A percentile compares a stretch with the other conserved stretches of the same genome.
These are phyloP conservation scores for Elongisporangium undulatum DNA, from an alignment of 352 stramenopile genomes.

Conservation along the genomic window DNA sequence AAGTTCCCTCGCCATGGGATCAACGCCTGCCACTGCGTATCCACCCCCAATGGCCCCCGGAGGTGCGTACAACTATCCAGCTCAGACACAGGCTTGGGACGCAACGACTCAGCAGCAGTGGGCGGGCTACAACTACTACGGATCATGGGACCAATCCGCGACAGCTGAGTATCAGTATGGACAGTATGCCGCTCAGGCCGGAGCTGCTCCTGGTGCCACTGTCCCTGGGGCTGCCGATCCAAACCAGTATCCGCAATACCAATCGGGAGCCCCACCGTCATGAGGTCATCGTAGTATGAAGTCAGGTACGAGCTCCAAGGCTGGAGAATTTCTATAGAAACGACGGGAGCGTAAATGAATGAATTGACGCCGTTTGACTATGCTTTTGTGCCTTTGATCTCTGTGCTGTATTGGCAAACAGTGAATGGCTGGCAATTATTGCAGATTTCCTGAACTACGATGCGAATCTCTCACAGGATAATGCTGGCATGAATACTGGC, in stretches of 20 bases:
- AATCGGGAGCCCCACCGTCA: background rate
- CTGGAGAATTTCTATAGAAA: background rate
- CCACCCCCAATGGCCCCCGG: conserved; percentile 32
- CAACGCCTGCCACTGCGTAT: conserved; percentile 46
- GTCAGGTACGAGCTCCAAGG: background rate
- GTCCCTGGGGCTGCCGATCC: background rate
- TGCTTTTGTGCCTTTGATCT: background rate
- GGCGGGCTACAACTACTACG: conserved; percentile 47
- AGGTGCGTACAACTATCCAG: conserved; percentile 31
- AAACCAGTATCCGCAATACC: conserved; percentile 24
- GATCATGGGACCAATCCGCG: conserved; percentile 27
- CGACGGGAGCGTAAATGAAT: background rate
- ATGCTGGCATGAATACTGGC: background rate
- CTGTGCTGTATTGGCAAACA: background rate
- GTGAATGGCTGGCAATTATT: background rate
- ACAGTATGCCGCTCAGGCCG: background rate
- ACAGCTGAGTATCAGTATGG: conserved; percentile 1
- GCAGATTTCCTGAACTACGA: background rate
- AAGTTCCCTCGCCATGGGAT: conserved; percentile 17
- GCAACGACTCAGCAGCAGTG: conserved; percentile 19
- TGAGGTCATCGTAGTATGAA: background rate
- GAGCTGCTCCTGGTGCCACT: conserved; percentile 6
- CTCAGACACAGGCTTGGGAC: conserved; percentile 23
- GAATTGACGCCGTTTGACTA: background rate
- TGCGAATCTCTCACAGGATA: too few relatives aligned